Base-by-base conservation (phyloP, 305 asterid genomes). In the Fraxinus albicans region DNA sequence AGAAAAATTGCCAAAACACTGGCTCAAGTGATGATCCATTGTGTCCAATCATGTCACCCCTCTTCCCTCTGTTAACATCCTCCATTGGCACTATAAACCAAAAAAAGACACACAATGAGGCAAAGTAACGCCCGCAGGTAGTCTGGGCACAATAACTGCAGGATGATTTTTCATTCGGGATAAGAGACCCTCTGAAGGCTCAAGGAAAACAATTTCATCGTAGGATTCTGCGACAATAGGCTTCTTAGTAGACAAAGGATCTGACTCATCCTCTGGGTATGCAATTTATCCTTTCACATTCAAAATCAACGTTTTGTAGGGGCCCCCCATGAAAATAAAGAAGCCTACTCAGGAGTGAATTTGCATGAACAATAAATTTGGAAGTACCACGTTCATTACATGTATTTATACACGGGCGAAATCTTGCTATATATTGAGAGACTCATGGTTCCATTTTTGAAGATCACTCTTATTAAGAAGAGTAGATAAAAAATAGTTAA, bases 201-300 rank as follows among this genome's bases (percentile, higher is more conserved):
- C 2, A 29, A 29, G 31, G 31, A 29, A 90, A 65, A 94, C 94
- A 86, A 92, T 86, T 86, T 94, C 95, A 40, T 94, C 82, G 86
- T 94, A 93, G 17, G 90, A 88, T 84, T 93, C 98, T 83, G 86
- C 75, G 47, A 92, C 93, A 40, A 92, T 94, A 80, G 97, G 98
- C 86, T 90, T 94, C 84, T 92, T 94, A 17, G 83, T 87, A 76
- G 97, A 90, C 87, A 90, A 92, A 19, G 92, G 89, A 78, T 94
- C 97, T 72, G 89, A 83, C 17, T 92, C 98, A 63, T 88, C 94
- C 82, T 89, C 94, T 1, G 93, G 74, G 55, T 90, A 93, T 6
- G 69, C 69, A 58, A 58, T 58, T 58, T 9, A 21, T 6, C 29
- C 29, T n/a, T 58, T 8, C 27, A 58, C 27, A 58, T 58, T 58